A percentile compares a stretch with the other conserved stretches of the same genome.
Evolutionary conservation across 2,329 filamentous ascomycete genomes (phyloP).

Genomic region (Fusarium longipes): DNA sequence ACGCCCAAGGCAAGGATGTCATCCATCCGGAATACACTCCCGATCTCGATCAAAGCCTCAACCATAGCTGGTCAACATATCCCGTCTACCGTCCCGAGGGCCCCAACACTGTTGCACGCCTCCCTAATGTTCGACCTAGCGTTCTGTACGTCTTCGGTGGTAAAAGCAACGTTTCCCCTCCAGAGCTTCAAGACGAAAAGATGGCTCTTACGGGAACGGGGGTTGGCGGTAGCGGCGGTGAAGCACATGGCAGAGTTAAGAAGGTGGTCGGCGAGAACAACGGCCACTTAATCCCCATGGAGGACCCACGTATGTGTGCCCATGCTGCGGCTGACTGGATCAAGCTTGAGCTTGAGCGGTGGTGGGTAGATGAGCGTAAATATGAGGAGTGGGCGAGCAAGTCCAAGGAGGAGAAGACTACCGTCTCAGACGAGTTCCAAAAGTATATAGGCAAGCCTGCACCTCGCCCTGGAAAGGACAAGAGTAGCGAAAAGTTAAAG

Average conservation of each 20-base stretch:
- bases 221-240: constrained; percentile 74
- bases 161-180: constrained; percentile 65
- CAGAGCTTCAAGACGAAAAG: constrained; percentile 66
- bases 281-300: constrained; percentile 88
- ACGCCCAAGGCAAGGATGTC: constrained; percentile 52
- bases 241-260: constrained; percentile 72
- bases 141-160: constrained; percentile 77
- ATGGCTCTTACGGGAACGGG: constrained; percentile 72
- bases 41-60: constrained; percentile 58
- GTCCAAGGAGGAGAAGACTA: constrained; percentile 64
- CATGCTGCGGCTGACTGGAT: constrained; percentile 68
- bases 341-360: constrained; percentile 64
- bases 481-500: constrained; percentile 40
- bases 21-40: constrained; percentile 56
- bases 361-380: constrained; percentile 66
- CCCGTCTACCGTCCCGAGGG: constrained; percentile 78
- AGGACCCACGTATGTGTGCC: constrained; percentile 76
- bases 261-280: constrained; percentile 71
- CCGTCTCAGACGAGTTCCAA: constrained; percentile 62
- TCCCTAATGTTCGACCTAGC: constrained; percentile 71
- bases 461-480: constrained; percentile 12
- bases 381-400: constrained; percentile 67
- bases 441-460: constrained; percentile 59
- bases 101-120: constrained; percentile 62
- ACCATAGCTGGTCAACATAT: constrained; percentile 52